Base-by-base conservation (phyloP, 345 rosid species). In the Dovyalis caffra region DNA sequence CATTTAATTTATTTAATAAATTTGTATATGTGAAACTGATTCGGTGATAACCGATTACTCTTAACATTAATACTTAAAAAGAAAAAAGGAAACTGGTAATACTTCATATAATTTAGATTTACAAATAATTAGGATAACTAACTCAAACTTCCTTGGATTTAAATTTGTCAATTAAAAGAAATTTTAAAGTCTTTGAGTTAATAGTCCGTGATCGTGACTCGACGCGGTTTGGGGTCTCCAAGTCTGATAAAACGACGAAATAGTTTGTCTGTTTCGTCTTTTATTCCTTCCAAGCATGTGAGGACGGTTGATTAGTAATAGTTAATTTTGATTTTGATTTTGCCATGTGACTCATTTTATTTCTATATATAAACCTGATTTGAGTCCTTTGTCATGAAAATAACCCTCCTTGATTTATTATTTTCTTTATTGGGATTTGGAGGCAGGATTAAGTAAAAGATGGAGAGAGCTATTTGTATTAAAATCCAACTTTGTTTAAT, bases 161-260 rank as follows among this genome's bases (percentile, higher is more conserved):
- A n/a, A n/a, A n/a, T n/a, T n/a, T n/a, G n/a, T n/a, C n/a, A n/a
- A n/a, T n/a, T n/a, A n/a, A 49, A 49, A 51, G 11, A 18, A 49
- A 2, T 1, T 51, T 5, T 1, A 49, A 53, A 53, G 58, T 53
- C 58, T 2, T 53, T n/a, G n/a, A 0, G 16, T n/a, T 40, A 9
- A 10, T 5, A 26, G 51, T 5, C 37, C 57, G 28, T 45, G 56
- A 72, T 26, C 25, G 38, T n/a, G 58, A 53, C 58, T 11, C 1
- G 60, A 74, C 77, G 72, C 72, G 77, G 77, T 56, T 74, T 66
- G 56, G 37, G 70, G 53, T 14, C 32, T n/a, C n/a, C 14, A 74
- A 45, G 51, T 64, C 65, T 45, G 68, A 70, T 58, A 71, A 78
- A 73, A 63, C 49, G 77, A 78, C 83, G 75, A 79, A 70, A 80